Base-by-base conservation (phyloP, 352 stramenopile species). In the Pythium scleroteichum region DNA sequence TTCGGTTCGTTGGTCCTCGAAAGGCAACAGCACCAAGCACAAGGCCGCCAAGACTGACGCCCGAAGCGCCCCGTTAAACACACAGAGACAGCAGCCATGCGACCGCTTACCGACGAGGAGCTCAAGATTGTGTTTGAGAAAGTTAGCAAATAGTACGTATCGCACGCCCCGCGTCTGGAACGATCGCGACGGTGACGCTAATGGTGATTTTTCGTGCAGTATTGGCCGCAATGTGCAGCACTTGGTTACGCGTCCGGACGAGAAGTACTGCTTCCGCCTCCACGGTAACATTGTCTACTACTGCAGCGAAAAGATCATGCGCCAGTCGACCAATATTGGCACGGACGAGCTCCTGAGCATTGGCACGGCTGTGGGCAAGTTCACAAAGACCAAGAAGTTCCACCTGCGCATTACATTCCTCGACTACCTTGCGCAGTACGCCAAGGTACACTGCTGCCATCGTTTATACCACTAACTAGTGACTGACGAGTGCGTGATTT, bases 341-440 rank as follows among this genome's bases (percentile, higher is more conserved):
- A 82, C 89, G 49, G 96, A 99, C 62, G 92, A 98, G 62, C 73
- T 99, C 19, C 69, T 99, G 38, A 96, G 92, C 66, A 88, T 99
- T 51, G 97, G 97, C 57, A 99, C 96, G 55, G 98, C 96, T 61
- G 90, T 99, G 42, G 97, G 97, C 38, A 99, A 99, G 78, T 98
- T 99, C 75, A 99, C 96, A 33, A 99, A 99, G 76, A 95, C 85
- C 61, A 97, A 97, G 61, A 99, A 99, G 73, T 99, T 99, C 74
- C 88, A 98, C 71, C 76, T 99, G 65, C 94, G 97, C 72, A 99
- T 99, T 73, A 99, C 97, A 35, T 97, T 96, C 63, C 82, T 99
- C 49, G 97, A 99, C 80, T 98, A 99, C 73, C 68, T 99, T 14
- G 87, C 95, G 39, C 94, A 99, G 73, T 99, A 99, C 76, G 96